phyloP scores from a whole-genome alignment of 2,329 filamentous ascomycete species.

The Aschersonia sp. region DNA sequence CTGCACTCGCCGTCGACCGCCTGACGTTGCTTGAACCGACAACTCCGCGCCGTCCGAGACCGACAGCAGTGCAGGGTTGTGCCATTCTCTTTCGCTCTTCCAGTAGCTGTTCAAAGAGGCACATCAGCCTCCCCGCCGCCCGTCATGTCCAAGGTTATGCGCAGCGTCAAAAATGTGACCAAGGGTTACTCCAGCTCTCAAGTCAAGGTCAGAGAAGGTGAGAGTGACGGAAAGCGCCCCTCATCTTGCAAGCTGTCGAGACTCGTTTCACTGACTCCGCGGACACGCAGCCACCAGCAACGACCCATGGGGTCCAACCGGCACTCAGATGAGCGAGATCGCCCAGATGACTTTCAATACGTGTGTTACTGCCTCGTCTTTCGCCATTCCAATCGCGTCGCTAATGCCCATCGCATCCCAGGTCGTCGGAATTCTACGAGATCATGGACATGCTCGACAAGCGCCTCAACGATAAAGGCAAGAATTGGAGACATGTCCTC shows the following conservation, averaged over 20 bases:
- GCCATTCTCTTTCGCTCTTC: neutral
- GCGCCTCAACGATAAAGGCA: constrained; percentile 95
- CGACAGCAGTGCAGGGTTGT: neutral
- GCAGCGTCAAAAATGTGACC: constrained; percentile 98
- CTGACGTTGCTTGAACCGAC: neutral
- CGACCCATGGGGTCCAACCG: constrained; percentile 94
- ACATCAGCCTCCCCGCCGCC: constrained; percentile 10
- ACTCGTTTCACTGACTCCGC: neutral
- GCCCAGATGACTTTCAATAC: constrained; percentile 95
- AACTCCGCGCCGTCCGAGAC: neutral
- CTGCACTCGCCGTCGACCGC: neutral
- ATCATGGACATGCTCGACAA: constrained; percentile 99
- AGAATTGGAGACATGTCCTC: constrained; percentile 97
- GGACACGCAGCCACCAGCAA: constrained; percentile 76
- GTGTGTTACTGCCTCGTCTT: constrained; percentile 37
- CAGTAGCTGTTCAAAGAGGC: neutral
- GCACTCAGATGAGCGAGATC: constrained; percentile 97
- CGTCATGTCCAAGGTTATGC: constrained; percentile 88
- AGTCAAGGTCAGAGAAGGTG: constrained; percentile 97
- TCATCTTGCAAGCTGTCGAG: constrained; percentile 5
- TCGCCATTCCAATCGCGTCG: neutral
- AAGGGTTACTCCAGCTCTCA: constrained; percentile 95
- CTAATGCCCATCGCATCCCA: constrained; percentile 17
- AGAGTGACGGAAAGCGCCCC: neutral
- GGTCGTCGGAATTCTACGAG: constrained; percentile 94